Percentiles rank a stretch among this genome's conserved stretches.
These are phyloP conservation scores for Isabelozyma heimii DNA, from an alignment of 805 yeast species.

Conservation along the genomic window DNA sequence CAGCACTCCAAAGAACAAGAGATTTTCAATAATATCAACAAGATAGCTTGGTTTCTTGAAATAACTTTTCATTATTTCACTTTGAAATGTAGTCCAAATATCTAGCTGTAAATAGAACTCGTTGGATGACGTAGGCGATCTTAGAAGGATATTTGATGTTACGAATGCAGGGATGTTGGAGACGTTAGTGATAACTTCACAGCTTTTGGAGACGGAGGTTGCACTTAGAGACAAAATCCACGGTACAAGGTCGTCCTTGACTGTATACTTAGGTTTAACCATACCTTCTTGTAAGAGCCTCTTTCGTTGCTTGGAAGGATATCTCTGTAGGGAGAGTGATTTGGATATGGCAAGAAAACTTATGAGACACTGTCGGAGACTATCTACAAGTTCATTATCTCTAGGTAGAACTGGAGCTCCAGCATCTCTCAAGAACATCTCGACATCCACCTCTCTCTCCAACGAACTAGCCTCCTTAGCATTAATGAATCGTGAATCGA, in stretches of 20 bases:
- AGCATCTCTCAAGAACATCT: background rate
- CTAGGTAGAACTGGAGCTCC: background rate
- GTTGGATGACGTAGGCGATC: constrained; percentile 31
- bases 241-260: constrained; percentile 8
- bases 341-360: background rate
- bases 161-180: constrained; percentile 38
- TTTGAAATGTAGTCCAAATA: constrained; percentile 29
- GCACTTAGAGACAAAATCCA: constrained; percentile 36
- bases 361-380: background rate
- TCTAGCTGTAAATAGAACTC: constrained; percentile 36
- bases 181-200: constrained; percentile 25
- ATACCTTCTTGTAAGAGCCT: background rate
- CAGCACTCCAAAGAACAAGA: constrained; percentile 25
- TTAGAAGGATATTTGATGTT: constrained; percentile 31
- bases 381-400: background rate
- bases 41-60: constrained; percentile 15
- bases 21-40: constrained; percentile 19
- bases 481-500: no score
- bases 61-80: constrained; percentile 18
- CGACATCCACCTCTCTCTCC: background rate
- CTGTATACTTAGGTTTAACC: background rate
- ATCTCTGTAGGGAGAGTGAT: background rate
- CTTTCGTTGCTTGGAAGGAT: background rate
- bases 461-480: no score
- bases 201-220: constrained; percentile 27